Conservation (phyloP, 2,329 filamentous ascomycete species). For the Scedosporium aurantiacum region DNA sequence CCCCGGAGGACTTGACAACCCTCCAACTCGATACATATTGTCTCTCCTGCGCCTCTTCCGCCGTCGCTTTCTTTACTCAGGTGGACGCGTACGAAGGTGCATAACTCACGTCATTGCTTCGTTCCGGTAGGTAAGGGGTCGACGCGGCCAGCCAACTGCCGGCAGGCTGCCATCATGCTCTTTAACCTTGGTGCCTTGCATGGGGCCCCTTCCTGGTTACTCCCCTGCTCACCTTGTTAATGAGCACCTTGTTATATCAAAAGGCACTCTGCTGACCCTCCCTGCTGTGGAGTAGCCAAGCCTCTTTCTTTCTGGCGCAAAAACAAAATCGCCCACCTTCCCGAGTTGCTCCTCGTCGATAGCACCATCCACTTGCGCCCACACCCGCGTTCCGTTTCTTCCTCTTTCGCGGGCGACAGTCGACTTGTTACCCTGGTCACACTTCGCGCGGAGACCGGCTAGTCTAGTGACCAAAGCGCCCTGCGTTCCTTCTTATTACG, state of each 20-base stretch:
- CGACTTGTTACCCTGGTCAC: neutral
- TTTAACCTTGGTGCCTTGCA: constrained; percentile 6
- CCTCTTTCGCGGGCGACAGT: neutral
- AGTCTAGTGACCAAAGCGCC: neutral
- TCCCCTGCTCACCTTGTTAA: neutral
- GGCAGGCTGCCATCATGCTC: neutral
- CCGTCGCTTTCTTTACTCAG: neutral
- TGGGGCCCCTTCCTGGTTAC: neutral
- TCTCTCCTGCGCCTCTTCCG: neutral
- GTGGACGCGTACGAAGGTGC: neutral
- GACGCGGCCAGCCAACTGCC: neutral
- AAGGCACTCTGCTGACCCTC: constrained; percentile 3
- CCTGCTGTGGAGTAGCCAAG: constrained; percentile 3
- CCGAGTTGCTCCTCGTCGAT: neutral
- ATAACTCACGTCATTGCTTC: constrained; percentile 1
- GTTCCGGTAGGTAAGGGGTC: neutral
- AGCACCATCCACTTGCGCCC: neutral
- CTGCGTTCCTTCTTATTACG: neutral
- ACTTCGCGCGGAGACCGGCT: neutral
- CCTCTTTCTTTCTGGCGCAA: neutral
- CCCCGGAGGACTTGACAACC: neutral
- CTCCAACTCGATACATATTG: constrained; percentile 1
- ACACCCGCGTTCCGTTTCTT: neutral
- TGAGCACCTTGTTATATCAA: neutral
- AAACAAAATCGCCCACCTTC: neutral